Conservation (phyloP, 2,329 filamentous ascomycete genomes). For the Colletotrichum simmondsii region DNA sequence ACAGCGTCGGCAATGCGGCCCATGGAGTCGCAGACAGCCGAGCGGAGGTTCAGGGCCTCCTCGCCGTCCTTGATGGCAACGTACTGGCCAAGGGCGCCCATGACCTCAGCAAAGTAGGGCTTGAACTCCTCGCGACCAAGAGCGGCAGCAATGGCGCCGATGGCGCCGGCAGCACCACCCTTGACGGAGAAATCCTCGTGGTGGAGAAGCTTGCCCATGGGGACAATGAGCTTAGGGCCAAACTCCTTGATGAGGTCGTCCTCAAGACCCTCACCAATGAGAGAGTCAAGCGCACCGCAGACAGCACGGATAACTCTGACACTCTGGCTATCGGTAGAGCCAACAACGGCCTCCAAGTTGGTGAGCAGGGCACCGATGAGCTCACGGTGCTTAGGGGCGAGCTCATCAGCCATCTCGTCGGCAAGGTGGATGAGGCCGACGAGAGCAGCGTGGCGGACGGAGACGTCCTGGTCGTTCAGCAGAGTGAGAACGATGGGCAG, state of each 20-base stretch:
- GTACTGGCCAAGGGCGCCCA: conserved; percentile 88
- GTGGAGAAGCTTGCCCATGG: conserved; percentile 84
- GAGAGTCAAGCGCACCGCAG: conserved; percentile 89
- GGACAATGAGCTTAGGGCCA: conserved; percentile 82
- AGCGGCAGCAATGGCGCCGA: conserved; percentile 90
- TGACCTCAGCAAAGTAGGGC: conserved; percentile 91
- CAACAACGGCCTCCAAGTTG: conserved; percentile 86
- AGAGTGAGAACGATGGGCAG: conserved; percentile 87
- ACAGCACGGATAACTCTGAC: conserved; percentile 89
- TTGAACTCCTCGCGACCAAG: conserved; percentile 85
- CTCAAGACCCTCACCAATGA: conserved; percentile 89
- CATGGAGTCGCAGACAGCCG: conserved; percentile 91
- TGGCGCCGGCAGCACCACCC: conserved; percentile 86
- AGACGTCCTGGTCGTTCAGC: conserved; percentile 83
- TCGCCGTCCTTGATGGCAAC: conserved; percentile 88
- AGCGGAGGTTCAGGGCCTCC: conserved; percentile 89
- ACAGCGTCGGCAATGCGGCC: conserved; percentile 93
- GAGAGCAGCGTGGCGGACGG: conserved; percentile 87
- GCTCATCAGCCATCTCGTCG: conserved; percentile 92
- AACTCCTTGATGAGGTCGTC: conserved; percentile 84
- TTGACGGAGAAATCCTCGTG: conserved; percentile 92
- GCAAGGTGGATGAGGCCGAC: conserved; percentile 90
- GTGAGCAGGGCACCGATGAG: conserved; percentile 87
- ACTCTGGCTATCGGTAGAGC: conserved; percentile 78
- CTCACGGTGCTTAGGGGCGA: conserved; percentile 84